phyloP scores from a whole-genome alignment of 108 stramenopile species.

The Thalassiosira profunda region DNA sequence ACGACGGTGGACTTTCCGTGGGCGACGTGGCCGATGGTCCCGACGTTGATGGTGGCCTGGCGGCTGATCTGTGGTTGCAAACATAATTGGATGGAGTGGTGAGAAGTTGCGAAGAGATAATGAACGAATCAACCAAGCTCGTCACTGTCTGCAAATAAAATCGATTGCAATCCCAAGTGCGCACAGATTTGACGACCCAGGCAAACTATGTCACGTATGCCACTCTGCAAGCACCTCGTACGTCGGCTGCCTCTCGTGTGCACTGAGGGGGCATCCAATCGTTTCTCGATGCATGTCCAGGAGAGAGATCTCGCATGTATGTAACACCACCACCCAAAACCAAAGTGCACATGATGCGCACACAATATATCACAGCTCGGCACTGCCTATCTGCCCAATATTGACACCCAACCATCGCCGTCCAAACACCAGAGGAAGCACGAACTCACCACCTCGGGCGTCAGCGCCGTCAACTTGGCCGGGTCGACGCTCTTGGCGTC shows the following conservation, averaged over 20 bases:
- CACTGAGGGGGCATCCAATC: too few species aligned
- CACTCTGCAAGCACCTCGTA: too few species aligned
- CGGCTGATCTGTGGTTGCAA: conserved; percentile 26
- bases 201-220: too few species aligned
- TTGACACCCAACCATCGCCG: neutral
- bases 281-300: too few species aligned
- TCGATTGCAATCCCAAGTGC: too few species aligned
- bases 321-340: conserved; percentile 5
- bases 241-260: too few species aligned
- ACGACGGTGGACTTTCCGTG: conserved; percentile 99
- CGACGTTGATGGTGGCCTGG: conserved; percentile 99
- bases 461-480: conserved; percentile 82
- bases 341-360: conserved; percentile 1
- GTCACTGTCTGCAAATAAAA: too few species aligned
- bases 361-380: neutral
- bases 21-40: conserved; percentile 99
- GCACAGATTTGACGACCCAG: too few species aligned
- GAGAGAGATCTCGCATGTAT: too few species aligned
- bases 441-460: conserved; percentile 88
- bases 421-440: neutral
- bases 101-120: neutral
- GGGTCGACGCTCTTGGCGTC: conserved; percentile 82
- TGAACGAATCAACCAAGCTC: too few species aligned
- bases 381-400: too few species aligned
- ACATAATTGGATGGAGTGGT: neutral